Evolutionary conservation across 495 filamentous ascomycete species (phyloP), one percentile per base, ranked within the genome.

Genomic region (Tuber magnatum): DNA sequence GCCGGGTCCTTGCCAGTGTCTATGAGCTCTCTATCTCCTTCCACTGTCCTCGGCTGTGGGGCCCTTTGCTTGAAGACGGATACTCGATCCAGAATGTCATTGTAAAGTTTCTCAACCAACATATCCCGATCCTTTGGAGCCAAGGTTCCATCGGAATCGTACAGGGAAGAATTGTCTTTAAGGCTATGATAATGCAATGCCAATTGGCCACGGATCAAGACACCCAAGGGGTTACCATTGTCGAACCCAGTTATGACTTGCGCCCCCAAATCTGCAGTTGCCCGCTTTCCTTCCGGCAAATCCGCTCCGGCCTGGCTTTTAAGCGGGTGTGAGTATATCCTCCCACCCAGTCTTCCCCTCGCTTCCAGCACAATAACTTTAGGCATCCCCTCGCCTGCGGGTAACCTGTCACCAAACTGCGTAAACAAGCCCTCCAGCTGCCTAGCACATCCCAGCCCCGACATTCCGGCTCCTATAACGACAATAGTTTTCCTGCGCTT

Each of bases 191-290:
- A 97, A 39, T 89, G 90, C 42, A 99, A 87, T 28, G 91, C 94
- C 71, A 99, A 86, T 83, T 99, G 95, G 38, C 93, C 93, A 73
- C 95, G 90, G 78, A 98, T 90, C 72, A 99, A 89, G 74, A 92
- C 89, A 81, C 95, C 93, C 77, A 99, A 83, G 24, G 95, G 95
- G 82, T 99, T 99, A 2, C 95, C 95, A 81, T 92, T 89, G 74
- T 97, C 93, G 80, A 97, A 99, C 3, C 95, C 95, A 42, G 95
- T 97, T 77, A 99, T 92, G 71, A 99, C 97, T 84, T 97, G 95
- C 28, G 96, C 95, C 51, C 95, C 95, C 88, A 97, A 92, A 82
- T 99, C 95, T 69, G 92, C 95, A 24, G 94, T 97, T 75, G 90
- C 92, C n/a, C 89, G 84, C 68, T 86, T 84, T 71, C 83, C 84